A percentile compares a stretch with the other conserved stretches of the same genome.
Evolutionary conservation across 192 early-diverging fungal species (phyloP).

Genomic region (Gigaspora rosea): DNA sequence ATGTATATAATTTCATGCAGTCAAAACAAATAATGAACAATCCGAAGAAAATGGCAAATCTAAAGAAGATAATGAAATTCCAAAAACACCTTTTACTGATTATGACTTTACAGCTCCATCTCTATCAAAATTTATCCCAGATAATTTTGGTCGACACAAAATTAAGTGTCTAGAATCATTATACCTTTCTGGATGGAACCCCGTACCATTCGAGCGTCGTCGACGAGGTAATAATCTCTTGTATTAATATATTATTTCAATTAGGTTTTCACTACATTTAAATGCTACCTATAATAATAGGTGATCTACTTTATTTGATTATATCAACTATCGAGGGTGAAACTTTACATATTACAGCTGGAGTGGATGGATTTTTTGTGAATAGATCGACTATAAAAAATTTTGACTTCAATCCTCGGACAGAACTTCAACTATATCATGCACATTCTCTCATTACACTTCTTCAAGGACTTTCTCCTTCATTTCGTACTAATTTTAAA

Average conservation of each 20-base stretch:
- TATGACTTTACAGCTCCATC: slow-evolving; percentile 47
- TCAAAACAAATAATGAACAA: slow-evolving; percentile 21
- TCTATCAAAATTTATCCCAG: slow-evolving; percentile 59
- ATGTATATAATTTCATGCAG: background rate
- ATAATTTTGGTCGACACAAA: slow-evolving; percentile 50
- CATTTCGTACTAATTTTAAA: slow-evolving; percentile 70
- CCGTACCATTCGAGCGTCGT: slow-evolving; percentile 74
- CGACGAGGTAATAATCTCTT: slow-evolving; percentile 53
- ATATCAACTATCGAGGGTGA: slow-evolving; percentile 85
- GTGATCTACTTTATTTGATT: slow-evolving; percentile 91
- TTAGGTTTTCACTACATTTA: background rate
- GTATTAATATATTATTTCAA: background rate
- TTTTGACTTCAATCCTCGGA: slow-evolving; percentile 60
- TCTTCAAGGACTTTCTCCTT: slow-evolving; percentile 64
- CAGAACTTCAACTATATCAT: slow-evolving; percentile 45
- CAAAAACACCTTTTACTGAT: slow-evolving; percentile 52
- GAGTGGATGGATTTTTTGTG: slow-evolving; percentile 85
- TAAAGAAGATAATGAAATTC: slow-evolving; percentile 40
- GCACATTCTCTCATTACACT: slow-evolving; percentile 71
- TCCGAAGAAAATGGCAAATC: background rate
- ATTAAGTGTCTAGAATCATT: slow-evolving; percentile 75
- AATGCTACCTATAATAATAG: slow-evolving; percentile 21
- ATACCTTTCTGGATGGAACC: slow-evolving; percentile 90
- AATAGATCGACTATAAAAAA: slow-evolving; percentile 73
- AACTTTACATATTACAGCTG: slow-evolving; percentile 82